Evolutionary conservation across 305 asterid genomes (phyloP).

Genomic region (Fraxinus sp.): DNA sequence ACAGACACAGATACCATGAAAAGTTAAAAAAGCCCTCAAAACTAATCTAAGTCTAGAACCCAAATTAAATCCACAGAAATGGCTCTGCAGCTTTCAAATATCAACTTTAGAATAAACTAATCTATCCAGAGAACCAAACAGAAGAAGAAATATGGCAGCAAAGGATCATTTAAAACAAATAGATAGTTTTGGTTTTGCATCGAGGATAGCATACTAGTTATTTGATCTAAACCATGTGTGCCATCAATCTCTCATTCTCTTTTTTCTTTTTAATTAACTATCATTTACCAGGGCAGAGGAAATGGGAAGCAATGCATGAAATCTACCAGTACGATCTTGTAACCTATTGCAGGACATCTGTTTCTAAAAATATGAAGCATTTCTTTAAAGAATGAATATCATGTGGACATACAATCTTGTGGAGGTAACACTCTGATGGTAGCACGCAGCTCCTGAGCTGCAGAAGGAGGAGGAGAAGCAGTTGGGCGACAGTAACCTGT

Average conservation of each 20-base stretch:
- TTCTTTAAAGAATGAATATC: slow-evolving; percentile 19
- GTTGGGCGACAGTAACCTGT: slow-evolving; percentile 94
- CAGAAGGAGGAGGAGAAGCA: slow-evolving; percentile 88
- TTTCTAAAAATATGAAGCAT: slow-evolving; percentile 10
- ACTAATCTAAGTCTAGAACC: background rate
- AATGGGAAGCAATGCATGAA: slow-evolving; percentile 17
- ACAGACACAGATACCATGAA: background rate
- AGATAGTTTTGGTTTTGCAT: background rate
- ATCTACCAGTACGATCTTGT: background rate
- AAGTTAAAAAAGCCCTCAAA: slow-evolving; percentile 12
- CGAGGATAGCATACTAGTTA: slow-evolving; percentile 1
- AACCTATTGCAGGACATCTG: slow-evolving; percentile 4
- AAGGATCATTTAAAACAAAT: background rate
- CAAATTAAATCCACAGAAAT: slow-evolving; percentile 11
- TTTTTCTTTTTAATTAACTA: background rate
- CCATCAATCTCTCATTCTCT: background rate
- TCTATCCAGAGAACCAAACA: background rate
- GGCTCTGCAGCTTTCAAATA: background rate
- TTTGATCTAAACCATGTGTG: background rate
- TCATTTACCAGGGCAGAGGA: slow-evolving; percentile 5
- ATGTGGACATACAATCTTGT: slow-evolving; percentile 69
- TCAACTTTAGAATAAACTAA: background rate
- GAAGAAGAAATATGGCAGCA: background rate
- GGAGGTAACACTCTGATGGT: slow-evolving; percentile 91
- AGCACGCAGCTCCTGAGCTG: slow-evolving; percentile 82